These are phyloP conservation scores for Trichoderma breve DNA, from an alignment of 2,329 filamentous ascomycete genomes.

Conservation along the genomic window DNA sequence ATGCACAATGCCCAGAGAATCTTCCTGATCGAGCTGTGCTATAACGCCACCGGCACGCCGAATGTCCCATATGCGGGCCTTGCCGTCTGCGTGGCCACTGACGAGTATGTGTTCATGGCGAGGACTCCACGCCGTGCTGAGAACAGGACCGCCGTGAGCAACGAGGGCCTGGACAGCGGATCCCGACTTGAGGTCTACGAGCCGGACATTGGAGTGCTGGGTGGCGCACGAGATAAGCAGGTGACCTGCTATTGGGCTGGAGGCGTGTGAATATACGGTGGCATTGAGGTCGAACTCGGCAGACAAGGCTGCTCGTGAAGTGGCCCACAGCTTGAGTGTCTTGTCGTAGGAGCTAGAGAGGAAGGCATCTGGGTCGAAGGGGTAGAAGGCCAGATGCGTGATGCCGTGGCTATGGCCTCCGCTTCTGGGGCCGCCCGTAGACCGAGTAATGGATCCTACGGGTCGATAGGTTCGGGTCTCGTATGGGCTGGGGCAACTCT, in stretches of 20 bases:
- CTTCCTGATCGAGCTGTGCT: conserved; percentile 78
- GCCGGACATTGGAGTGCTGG: conserved; percentile 76
- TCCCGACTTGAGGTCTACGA: conserved; percentile 83
- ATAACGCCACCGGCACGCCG: conserved; percentile 74
- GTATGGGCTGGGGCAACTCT: conserved; percentile 51
- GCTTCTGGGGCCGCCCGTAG: conserved; percentile 30
- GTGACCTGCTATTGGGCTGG: conserved; percentile 69
- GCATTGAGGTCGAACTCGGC: conserved; percentile 67
- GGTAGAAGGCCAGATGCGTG: conserved; percentile 74
- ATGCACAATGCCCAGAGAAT: conserved; percentile 66
- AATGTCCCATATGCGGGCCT: conserved; percentile 83
- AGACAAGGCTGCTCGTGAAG: conserved; percentile 57
- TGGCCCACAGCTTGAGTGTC: conserved; percentile 72
- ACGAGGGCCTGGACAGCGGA: conserved; percentile 67
- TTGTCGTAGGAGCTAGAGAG: conserved; percentile 77
- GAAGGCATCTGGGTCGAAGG: conserved; percentile 73
- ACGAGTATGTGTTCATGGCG: conserved; percentile 75
- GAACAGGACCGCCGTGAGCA: conserved; percentile 64
- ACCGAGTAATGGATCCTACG: conserved; percentile 49
- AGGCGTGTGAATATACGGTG: conserved; percentile 72
- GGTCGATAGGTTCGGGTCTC: conserved; percentile 53
- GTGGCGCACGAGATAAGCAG: conserved; percentile 86
- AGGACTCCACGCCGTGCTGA: conserved; percentile 79
- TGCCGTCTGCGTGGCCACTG: conserved; percentile 81
- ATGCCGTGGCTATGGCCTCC: conserved; percentile 65